phyloP scores from a whole-genome alignment of 345 rosid genomes.

The Brassica napus region DNA sequence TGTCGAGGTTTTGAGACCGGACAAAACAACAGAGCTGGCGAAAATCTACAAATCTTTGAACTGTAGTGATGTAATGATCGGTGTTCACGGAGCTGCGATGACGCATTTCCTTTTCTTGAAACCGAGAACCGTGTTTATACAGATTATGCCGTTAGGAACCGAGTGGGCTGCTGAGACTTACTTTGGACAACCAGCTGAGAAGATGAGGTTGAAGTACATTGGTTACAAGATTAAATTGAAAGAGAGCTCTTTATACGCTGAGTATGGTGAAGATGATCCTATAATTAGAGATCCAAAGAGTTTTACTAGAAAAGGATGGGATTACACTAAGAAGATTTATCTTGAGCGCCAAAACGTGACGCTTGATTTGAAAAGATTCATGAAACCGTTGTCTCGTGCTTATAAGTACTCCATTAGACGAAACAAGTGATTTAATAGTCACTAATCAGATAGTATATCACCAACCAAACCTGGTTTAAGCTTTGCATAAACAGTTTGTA shows the following conservation, averaged over 20 bases:
- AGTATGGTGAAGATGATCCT: slow-evolving; percentile 55
- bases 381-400: slow-evolving; percentile 54
- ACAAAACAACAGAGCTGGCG: slow-evolving; percentile 58
- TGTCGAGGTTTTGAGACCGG: slow-evolving; percentile 63
- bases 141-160: slow-evolving; percentile 78
- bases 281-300: slow-evolving; percentile 59
- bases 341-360: slow-evolving; percentile 65
- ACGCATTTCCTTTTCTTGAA: slow-evolving; percentile 78
- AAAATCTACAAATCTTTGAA: slow-evolving; percentile 59
- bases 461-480: neutral
- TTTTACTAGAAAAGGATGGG: slow-evolving; percentile 66
- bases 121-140: slow-evolving; percentile 66
- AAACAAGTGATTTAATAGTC: neutral
- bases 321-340: slow-evolving; percentile 69
- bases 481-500: neutral
- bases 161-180: slow-evolving; percentile 81
- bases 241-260: slow-evolving; percentile 67
- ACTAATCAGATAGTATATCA: neutral
- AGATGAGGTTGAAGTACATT: slow-evolving; percentile 61
- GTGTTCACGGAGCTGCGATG: slow-evolving; percentile 92
- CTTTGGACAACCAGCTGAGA: slow-evolving; percentile 71
- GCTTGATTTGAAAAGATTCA: slow-evolving; percentile 54
- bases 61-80: slow-evolving; percentile 71
- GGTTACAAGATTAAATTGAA: slow-evolving; percentile 57
- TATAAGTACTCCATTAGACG: slow-evolving; percentile 32